Evolutionary conservation across 83 land plant genomes (phyloP), one percentile per base, ranked within the genome.

Genomic region (Diphasiastrum complanatum): DNA sequence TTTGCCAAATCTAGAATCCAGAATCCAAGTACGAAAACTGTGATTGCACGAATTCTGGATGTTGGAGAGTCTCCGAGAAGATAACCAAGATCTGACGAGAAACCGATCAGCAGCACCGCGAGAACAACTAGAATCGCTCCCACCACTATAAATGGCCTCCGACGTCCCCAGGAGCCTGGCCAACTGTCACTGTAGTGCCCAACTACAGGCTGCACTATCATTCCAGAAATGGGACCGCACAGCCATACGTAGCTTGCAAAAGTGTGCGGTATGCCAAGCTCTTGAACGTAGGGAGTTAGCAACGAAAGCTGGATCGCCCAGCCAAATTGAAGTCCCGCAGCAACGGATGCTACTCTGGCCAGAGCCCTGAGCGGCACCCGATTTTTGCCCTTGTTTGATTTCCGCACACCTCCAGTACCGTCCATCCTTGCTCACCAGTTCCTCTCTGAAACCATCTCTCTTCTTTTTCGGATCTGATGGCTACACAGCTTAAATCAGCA

Each of bases 231-330:
- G 12, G 97, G 97, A 4, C 97, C 97, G 67, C 97, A 91, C 3
- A 91, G 90, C 97, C 97, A 91, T n/a, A 91, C 75, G 29, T 81
- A 67, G 57, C 97, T 82, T 8, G 97, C 81, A 78, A 77, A 84
- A n/a, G 82, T 79, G 75, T 91, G 97, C 2, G 87, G 85, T 28
- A 91, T 91, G 0, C 97, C 97, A 2, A 91, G 83, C 67, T 80
- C 95, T 54, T 91, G 95, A 46, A 91, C 87, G 59, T 91, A 91
- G 0, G 97, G 97, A 3, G 97, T 91, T 26, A 91, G 76, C n/a
- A 87, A 68, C 26, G 89, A 87, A 22, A 91, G 83, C 87, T 91
- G 97, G 43, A 91, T 66, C 14, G 97, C 97, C 97, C 97, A 91
- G 10, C 97, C 97, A 67, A 91, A 91, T 64, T 91, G 97, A 12